These are phyloP conservation scores for Lipomyces mesembrius DNA, from an alignment of 805 yeast species.

Conservation along the genomic window DNA sequence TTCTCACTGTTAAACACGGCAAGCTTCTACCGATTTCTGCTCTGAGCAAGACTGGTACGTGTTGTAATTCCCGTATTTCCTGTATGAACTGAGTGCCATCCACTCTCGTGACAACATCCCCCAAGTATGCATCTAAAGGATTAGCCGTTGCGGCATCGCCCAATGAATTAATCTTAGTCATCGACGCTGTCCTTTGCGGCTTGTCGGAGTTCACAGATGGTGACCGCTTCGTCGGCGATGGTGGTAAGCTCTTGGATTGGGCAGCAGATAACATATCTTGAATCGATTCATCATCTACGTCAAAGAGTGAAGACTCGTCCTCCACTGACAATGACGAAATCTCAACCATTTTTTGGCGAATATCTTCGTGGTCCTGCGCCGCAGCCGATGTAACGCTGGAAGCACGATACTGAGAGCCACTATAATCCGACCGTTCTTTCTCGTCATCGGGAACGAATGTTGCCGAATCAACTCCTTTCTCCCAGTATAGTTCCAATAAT, in stretches of 20 bases:
- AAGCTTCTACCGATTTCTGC: conserved; percentile 95
- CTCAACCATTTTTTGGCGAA: conserved; percentile 36
- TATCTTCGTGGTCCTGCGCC: conserved; percentile 50
- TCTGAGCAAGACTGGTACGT: conserved; percentile 82
- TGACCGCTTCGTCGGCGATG: conserved; percentile 40
- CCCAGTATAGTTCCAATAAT: conserved; percentile 86
- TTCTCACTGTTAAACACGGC: conserved; percentile 91
- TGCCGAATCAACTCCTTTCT: conserved; percentile 87
- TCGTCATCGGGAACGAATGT: conserved; percentile 92
- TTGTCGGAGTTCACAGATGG: conserved; percentile 25
- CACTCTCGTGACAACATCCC: conserved; percentile 58
- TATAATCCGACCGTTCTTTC: conserved; percentile 70
- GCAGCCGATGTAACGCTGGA: conserved; percentile 69
- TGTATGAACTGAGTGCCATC: conserved; percentile 63
- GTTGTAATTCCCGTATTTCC: conserved; percentile 75
- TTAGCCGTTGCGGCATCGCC: conserved; percentile 40
- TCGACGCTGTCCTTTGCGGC: conserved; percentile 41
- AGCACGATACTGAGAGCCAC: conserved; percentile 77
- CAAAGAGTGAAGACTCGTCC: conserved; percentile 18
- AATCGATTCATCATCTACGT: conserved; percentile 16
- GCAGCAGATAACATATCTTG: neutral
- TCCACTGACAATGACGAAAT: conserved; percentile 22
- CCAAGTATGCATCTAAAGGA: conserved; percentile 62
- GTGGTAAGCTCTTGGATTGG: conserved; percentile 44
- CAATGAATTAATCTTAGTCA: conserved; percentile 36